Base-by-base conservation (phyloP, 108 stramenopile species). In the Skeletonema marinoi region DNA sequence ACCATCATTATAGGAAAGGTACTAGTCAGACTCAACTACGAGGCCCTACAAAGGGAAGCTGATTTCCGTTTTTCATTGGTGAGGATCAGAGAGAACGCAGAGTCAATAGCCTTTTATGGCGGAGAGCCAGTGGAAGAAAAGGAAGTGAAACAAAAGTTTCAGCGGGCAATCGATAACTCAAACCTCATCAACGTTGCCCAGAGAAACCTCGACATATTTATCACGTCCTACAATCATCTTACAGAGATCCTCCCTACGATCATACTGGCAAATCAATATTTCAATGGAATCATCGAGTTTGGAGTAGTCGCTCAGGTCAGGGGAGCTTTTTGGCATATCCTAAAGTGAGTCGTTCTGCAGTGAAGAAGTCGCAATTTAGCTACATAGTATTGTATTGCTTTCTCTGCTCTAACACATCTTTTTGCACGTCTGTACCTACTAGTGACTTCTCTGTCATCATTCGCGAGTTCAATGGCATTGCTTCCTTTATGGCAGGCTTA, bases 311-410 rank as follows among this genome's bases (percentile, higher is more conserved):
- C 77, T 7, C 85, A 85, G 48, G 68, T 81, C n/a, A 61, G 77
- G 41, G 32, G 77, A 8, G 92, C 92, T 1, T 93, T 93, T 70
- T 94, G 92, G 60, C 98, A 98, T 67, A 94, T 98, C 62, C 78
- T 98, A 12, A 76, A n/a, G n/a, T n/a, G n/a, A n/a, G n/a, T n/a
- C n/a, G n/a, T n/a, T n/a, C n/a, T n/a, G n/a, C n/a, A n/a, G n/a
- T n/a, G n/a, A n/a, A n/a, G n/a, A n/a, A n/a, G n/a, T n/a, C n/a
- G n/a, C n/a, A n/a, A n/a, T n/a, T n/a, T n/a, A n/a, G n/a, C n/a
- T n/a, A n/a, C n/a, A n/a, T n/a, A n/a, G n/a, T n/a, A n/a, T n/a
- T n/a, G n/a, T n/a, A n/a, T n/a, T n/a, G n/a, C n/a, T n/a, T n/a
- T n/a, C n/a, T n/a, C n/a, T n/a, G n/a, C n/a, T n/a, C n/a, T n/a